A percentile compares a stretch with the other conserved stretches of the same genome.
phyloP scores from a whole-genome alignment of 1,284 basidiomycete species.

The Pulchroboletus neoregius region DNA sequence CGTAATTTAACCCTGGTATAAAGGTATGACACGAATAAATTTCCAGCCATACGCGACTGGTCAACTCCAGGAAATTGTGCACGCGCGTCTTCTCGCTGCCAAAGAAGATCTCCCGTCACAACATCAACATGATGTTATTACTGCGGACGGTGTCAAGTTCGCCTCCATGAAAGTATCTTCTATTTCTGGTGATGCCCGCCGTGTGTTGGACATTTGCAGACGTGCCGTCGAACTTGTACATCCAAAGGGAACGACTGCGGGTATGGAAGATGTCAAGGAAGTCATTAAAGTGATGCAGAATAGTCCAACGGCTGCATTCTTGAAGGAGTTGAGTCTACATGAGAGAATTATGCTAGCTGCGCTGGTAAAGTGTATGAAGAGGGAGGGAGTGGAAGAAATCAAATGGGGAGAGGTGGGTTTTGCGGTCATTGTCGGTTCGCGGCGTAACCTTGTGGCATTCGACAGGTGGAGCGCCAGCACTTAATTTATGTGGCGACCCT shows the following conservation, averaged over 20 bases:
- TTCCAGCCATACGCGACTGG: slow-evolving; percentile 87
- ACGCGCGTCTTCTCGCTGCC: slow-evolving; percentile 66
- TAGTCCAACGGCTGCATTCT: slow-evolving; percentile 81
- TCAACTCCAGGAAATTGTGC: slow-evolving; percentile 86
- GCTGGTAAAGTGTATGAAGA: slow-evolving; percentile 76
- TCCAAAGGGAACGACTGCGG: slow-evolving; percentile 51
- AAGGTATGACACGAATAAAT: slow-evolving; percentile 93
- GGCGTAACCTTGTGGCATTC: slow-evolving; percentile 5
- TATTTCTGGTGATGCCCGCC: slow-evolving; percentile 91
- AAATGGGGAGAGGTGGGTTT: slow-evolving; percentile 71
- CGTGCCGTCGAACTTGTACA: slow-evolving; percentile 82
- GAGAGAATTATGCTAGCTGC: slow-evolving; percentile 89
- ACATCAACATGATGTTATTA: slow-evolving; percentile 52
- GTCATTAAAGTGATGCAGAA: slow-evolving; percentile 91
- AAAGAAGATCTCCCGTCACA: slow-evolving; percentile 42
- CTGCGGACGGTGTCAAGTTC: slow-evolving; percentile 80
- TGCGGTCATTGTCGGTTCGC: slow-evolving; percentile 1
- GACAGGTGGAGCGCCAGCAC: slow-evolving; percentile 66
- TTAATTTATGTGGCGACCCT: slow-evolving; percentile 56
- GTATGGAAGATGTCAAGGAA: slow-evolving; percentile 70
- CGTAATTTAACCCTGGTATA: slow-evolving; percentile 1
- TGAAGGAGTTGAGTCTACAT: slow-evolving; percentile 79
- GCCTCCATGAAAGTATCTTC: slow-evolving; percentile 90
- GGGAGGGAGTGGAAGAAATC: slow-evolving; percentile 86
- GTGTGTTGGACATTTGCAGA: slow-evolving; percentile 91